phyloP scores from a whole-genome alignment of 192 early-diverging fungal genomes.

The Funneliformis mosseae region DNA sequence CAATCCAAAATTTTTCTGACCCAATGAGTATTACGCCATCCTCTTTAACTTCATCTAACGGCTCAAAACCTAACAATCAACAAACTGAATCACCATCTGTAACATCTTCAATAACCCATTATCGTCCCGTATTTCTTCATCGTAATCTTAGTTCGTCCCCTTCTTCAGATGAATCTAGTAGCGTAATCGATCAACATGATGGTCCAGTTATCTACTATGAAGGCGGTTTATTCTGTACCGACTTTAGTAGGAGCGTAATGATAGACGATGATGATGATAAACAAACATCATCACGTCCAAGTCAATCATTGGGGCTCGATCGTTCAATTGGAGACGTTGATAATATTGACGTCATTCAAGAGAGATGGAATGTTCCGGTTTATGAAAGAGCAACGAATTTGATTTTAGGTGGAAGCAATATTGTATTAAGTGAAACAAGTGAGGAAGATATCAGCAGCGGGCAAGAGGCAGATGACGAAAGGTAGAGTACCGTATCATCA shows the following conservation, averaged over 20 bases:
- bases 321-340: not conserved
- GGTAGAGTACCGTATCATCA: not conserved
- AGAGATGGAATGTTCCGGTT: not conserved
- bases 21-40: not conserved
- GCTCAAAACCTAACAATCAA: not conserved
- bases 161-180: not conserved
- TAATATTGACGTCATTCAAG: not conserved
- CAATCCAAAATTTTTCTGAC: not conserved
- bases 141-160: not conserved
- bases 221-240: conserved; percentile 35
- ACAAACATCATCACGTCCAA: not conserved
- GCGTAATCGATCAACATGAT: conserved; percentile 6
- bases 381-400: not conserved
- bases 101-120: conserved; percentile 31
- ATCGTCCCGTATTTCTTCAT: conserved; percentile 7
- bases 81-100: conserved; percentile 9
- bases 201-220: conserved; percentile 38
- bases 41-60: not conserved
- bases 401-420: not conserved
- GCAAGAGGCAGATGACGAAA: conserved; percentile 11
- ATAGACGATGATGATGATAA: not conserved
- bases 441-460: not conserved
- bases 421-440: not conserved
- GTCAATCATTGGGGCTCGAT: not conserved
- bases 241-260: conserved; percentile 20